Conservation (phyloP, 768 basidiomycete species). For the Phanerochaete carnosa region DNA sequence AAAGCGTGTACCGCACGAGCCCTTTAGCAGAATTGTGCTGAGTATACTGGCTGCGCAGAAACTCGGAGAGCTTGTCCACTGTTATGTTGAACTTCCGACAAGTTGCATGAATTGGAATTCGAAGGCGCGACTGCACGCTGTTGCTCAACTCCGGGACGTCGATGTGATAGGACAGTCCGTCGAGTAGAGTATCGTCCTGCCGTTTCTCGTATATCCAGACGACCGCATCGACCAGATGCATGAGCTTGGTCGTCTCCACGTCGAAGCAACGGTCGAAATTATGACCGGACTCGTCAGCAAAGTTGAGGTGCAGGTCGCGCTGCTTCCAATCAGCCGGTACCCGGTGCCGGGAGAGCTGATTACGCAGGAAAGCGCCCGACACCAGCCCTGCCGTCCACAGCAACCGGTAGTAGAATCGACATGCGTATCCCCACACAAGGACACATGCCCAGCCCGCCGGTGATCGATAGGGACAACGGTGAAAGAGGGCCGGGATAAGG, state of each 20-base stretch:
- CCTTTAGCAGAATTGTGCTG: neutral
- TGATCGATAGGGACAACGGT: neutral
- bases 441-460: constrained; percentile 2
- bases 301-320: neutral
- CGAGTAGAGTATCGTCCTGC: neutral
- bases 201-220: neutral
- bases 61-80: neutral
- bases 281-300: neutral
- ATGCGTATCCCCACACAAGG: neutral
- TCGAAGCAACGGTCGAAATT: neutral
- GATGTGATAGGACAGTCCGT: neutral
- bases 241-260: neutral
- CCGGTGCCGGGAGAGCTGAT: neutral
- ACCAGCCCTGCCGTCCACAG: neutral
- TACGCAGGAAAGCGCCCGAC: neutral
- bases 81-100: neutral
- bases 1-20: neutral
- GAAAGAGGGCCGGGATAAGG: neutral
- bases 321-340: neutral
- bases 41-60: neutral
- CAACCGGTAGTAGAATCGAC: neutral
- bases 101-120: neutral
- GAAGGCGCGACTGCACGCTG: neutral
- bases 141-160: too few species aligned
- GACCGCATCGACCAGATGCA: neutral